A percentile compares a stretch with the other conserved stretches of the same genome.
Conservation (phyloP, 1,139 yeast species). For the Blastobotrys petasosporus region DNA sequence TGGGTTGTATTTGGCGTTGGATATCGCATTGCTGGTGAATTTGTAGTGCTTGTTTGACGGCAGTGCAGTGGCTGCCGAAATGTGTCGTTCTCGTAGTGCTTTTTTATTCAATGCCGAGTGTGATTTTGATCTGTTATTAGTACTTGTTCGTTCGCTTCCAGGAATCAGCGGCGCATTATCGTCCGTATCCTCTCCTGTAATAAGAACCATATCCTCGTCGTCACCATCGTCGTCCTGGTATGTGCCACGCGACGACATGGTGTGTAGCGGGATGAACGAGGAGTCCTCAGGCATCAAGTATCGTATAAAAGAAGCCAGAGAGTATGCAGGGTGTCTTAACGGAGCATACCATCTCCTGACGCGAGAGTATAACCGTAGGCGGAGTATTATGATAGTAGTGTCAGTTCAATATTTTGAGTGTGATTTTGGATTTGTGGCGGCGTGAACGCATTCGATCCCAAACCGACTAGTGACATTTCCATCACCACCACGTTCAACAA, state of each 20-base stretch:
- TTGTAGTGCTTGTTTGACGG: constrained; percentile 19
- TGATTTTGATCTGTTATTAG: background rate
- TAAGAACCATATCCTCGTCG: constrained; percentile 12
- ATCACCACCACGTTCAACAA: no score
- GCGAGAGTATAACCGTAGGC: constrained; percentile 1
- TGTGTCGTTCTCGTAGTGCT: constrained; percentile 11
- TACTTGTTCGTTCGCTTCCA: background rate
- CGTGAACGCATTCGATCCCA: no score
- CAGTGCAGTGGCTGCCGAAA: constrained; percentile 14
- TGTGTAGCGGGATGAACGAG: constrained; percentile 16
- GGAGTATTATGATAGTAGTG: background rate
- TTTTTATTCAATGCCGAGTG: no score
- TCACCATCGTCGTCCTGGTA: constrained; percentile 13
- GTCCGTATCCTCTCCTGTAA: constrained; percentile 2
- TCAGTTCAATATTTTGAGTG: no score
- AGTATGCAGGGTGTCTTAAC: constrained; percentile 14
- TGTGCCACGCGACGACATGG: constrained; percentile 15
- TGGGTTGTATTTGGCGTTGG: constrained; percentile 92
- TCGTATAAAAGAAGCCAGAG: constrained; percentile 5
- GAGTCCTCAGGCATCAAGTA: constrained; percentile 14
- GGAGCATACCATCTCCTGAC: constrained; percentile 19
- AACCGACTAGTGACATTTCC: no score
- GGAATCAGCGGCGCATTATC: constrained; percentile 17
- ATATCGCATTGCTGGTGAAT: constrained; percentile 74
- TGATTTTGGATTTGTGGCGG: no score